These are phyloP conservation scores for Euphorbia celastroides DNA, from an alignment of 441 rosid genomes.

Conservation along the genomic window DNA sequence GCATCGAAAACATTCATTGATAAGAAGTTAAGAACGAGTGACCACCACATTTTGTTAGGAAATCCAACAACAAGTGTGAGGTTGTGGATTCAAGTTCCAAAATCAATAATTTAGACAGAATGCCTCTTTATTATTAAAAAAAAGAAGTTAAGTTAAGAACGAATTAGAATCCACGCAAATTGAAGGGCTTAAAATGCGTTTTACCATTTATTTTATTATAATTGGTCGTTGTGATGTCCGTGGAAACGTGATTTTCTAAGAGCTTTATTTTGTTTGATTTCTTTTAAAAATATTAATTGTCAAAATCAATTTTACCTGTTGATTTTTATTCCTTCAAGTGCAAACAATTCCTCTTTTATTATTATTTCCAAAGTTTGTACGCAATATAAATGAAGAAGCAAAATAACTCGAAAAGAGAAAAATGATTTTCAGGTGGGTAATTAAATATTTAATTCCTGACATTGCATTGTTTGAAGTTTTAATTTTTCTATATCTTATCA, in stretches of 20 bases:
- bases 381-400: background rate
- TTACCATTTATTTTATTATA: background rate
- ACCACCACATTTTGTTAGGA: no score
- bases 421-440: background rate
- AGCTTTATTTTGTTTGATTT: background rate
- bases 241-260: no score
- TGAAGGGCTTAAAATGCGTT: no score
- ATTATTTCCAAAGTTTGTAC: background rate
- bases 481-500: background rate
- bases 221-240: background rate
- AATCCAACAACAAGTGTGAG: no score
- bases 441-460: slow-evolving; percentile 10
- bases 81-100: no score
- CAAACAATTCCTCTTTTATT: slow-evolving; percentile 11
- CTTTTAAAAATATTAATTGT: background rate
- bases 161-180: no score
- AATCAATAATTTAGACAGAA: no score
- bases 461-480: background rate
- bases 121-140: no score
- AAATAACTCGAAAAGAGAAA: background rate
- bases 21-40: no score
- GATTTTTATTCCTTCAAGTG: slow-evolving; percentile 21
- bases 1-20: no score
- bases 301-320: background rate
- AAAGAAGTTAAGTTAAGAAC: no score